Percentiles rank a stretch among this genome's conserved stretches.
Evolutionary conservation across 148 eudicot species (phyloP).

Genomic region (Chenopodium quinoa): DNA sequence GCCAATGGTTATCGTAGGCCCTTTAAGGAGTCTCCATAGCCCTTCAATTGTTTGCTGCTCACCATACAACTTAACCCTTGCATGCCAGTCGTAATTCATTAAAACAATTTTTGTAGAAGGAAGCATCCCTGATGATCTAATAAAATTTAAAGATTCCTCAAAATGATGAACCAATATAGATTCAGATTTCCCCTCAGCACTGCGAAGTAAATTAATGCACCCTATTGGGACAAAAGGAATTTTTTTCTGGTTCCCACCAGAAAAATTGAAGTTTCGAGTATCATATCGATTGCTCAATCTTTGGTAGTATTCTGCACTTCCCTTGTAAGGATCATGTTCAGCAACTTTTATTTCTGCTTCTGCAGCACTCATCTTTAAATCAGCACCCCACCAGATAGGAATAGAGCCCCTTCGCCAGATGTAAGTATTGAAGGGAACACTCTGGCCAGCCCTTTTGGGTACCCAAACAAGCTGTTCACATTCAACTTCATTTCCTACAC

Average conservation of each 20-base stretch:
- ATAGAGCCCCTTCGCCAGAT: slow-evolving; percentile 97
- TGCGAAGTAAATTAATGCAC: slow-evolving; percentile 84
- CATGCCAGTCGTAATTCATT: slow-evolving; percentile 97
- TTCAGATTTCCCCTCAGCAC: slow-evolving; percentile 91
- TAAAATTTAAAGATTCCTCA: slow-evolving; percentile 76
- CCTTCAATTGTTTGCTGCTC: slow-evolving; percentile 97
- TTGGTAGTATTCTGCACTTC: slow-evolving; percentile 83
- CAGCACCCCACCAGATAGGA: slow-evolving; percentile 99
- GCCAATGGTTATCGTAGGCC: slow-evolving; percentile 80
- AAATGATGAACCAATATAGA: slow-evolving; percentile 84
- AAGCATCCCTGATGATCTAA: slow-evolving; percentile 70
- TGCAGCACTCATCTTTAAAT: slow-evolving; percentile 81
- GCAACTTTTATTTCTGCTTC: slow-evolving; percentile 98
- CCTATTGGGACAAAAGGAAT: slow-evolving; percentile 74
- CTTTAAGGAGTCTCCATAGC: slow-evolving; percentile 86
- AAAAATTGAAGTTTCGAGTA: slow-evolving; percentile 51
- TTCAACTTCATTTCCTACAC: slow-evolving; percentile 95
- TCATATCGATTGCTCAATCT: slow-evolving; percentile 87
- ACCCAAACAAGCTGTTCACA: slow-evolving; percentile 99
- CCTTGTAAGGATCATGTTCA: slow-evolving; percentile 85
- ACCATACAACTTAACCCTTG: slow-evolving; percentile 73
- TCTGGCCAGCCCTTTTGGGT: slow-evolving; percentile 65
- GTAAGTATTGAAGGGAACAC: slow-evolving; percentile 90
- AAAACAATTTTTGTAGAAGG: slow-evolving; percentile 70
- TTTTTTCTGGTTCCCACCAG: slow-evolving; percentile 62